phyloP scores from a whole-genome alignment of 371 early-diverging fungal genomes.

The Coemansia sp. region DNA sequence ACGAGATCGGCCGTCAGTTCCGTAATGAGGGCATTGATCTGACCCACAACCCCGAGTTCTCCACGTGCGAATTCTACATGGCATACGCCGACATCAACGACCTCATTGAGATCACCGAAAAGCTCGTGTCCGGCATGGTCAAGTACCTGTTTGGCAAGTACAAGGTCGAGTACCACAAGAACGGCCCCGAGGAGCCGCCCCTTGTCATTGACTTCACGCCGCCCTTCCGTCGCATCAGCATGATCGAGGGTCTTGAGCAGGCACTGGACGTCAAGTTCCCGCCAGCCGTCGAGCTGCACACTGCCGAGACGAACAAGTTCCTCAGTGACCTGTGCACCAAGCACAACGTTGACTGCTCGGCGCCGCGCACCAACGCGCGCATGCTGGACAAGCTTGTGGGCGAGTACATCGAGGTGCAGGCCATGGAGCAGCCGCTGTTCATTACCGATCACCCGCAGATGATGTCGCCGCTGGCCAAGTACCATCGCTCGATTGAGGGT shows the following conservation, averaged over 20 bases:
- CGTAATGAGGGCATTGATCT: conserved; percentile 99
- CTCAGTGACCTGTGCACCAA: conserved; percentile 89
- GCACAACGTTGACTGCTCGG: conserved; percentile 89
- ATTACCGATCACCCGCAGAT: conserved; percentile 97
- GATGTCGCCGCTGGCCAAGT: conserved; percentile 99
- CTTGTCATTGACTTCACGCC: conserved; percentile 92
- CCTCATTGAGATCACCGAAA: conserved; percentile 95
- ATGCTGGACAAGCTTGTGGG: conserved; percentile 98
- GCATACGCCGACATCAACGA: conserved; percentile 99
- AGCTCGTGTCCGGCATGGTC: conserved; percentile 90
- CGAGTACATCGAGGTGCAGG: conserved; percentile 94
- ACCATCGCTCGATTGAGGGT: conserved; percentile 87
- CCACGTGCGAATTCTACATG: conserved; percentile 99
- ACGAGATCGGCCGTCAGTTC: conserved; percentile 99
- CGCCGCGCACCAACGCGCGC: conserved; percentile 95
- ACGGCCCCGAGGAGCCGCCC: conserved; percentile 81
- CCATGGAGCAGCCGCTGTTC: conserved; percentile 93
- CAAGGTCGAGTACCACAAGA: conserved; percentile 90
- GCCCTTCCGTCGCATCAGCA: conserved; percentile 95
- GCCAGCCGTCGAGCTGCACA: conserved; percentile 78
- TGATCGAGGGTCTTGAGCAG: conserved; percentile 93
- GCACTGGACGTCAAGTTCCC: conserved; percentile 90
- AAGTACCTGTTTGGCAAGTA: conserved; percentile 82
- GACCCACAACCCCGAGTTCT: conserved; percentile 99
- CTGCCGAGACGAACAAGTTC: conserved; percentile 80